Conservation (phyloP, 139 green algal species). For the Micractinium conductrix region DNA sequence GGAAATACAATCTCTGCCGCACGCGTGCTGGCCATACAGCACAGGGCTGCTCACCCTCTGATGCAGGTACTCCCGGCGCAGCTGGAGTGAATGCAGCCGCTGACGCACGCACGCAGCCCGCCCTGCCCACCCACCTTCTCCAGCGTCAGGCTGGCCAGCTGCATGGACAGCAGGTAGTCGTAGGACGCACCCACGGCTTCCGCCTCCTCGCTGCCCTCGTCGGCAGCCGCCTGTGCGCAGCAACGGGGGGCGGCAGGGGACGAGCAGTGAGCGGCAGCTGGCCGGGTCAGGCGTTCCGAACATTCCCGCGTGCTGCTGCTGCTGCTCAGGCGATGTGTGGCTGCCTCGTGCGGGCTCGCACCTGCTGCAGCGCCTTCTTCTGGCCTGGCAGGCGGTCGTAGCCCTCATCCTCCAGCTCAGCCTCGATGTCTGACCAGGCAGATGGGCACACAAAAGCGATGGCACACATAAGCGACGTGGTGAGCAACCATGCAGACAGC, state of each 20-base stretch:
- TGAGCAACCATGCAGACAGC: no score
- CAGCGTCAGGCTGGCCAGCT: conserved; percentile 91
- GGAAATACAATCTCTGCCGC: no score
- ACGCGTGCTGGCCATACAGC: background rate
- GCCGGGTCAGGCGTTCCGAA: background rate
- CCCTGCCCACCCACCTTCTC: conserved; percentile 97
- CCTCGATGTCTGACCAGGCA: conserved; percentile 92
- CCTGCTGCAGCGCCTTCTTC: conserved; percentile 49
- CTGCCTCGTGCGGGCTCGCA: background rate
- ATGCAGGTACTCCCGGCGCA: no score
- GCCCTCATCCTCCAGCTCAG: conserved; percentile 77
- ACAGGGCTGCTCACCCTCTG: no score
- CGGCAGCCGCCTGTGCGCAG: background rate
- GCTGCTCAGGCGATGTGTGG: no score
- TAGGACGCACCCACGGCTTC: conserved; percentile 64
- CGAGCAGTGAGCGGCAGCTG: background rate
- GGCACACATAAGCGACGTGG: no score
- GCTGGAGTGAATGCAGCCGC: no score
- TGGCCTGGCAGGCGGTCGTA: conserved; percentile 77
- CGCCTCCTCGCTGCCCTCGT: conserved; percentile 56
- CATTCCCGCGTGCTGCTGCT: background rate
- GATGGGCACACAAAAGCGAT: no score
- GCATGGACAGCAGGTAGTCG: conserved; percentile 98
- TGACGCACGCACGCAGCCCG: no score
- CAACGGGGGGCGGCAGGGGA: background rate